phyloP scores from a whole-genome alignment of 164 flowering plant genomes.

The Stephania japonica region DNA sequence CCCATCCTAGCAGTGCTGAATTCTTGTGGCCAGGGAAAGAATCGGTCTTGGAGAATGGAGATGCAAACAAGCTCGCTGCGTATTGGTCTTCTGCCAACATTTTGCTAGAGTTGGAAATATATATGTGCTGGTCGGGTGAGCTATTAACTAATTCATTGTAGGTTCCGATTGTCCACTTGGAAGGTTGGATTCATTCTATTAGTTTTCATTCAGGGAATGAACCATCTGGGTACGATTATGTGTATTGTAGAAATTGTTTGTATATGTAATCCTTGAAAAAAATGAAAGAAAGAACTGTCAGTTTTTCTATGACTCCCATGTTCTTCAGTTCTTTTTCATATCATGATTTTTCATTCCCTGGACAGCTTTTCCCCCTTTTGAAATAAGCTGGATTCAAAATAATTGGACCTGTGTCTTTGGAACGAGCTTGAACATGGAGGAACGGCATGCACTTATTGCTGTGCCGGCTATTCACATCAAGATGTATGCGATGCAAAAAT shows the following conservation, averaged over 20 bases:
- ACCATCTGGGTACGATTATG: not conserved
- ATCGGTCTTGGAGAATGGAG: not conserved
- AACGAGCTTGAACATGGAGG: too few relatives aligned
- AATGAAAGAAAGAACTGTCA: not conserved
- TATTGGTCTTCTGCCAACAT: not conserved
- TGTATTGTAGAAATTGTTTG: constrained; percentile 16
- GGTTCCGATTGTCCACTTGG: not conserved
- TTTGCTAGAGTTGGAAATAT: not conserved
- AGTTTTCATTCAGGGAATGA: not conserved
- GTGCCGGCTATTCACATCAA: too few relatives aligned
- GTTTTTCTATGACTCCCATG: too few relatives aligned
- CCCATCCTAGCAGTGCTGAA: constrained; percentile 1
- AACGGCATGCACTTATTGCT: too few relatives aligned
- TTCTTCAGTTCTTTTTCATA: too few relatives aligned
- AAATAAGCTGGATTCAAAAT: too few relatives aligned
- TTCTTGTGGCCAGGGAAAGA: not conserved
- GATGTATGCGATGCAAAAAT: too few relatives aligned
- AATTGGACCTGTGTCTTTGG: too few relatives aligned
- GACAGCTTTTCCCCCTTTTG: too few relatives aligned
- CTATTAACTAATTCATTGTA: not conserved
- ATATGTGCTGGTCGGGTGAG: not conserved
- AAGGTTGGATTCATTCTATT: not conserved
- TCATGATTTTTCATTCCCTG: too few relatives aligned
- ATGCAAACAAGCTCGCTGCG: not conserved
- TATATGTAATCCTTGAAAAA: constrained; percentile 11